Evolutionary conservation across 1,139 yeast genomes (phyloP), one percentile per base, ranked within the genome.

Genomic region (Taphrina sp.): DNA sequence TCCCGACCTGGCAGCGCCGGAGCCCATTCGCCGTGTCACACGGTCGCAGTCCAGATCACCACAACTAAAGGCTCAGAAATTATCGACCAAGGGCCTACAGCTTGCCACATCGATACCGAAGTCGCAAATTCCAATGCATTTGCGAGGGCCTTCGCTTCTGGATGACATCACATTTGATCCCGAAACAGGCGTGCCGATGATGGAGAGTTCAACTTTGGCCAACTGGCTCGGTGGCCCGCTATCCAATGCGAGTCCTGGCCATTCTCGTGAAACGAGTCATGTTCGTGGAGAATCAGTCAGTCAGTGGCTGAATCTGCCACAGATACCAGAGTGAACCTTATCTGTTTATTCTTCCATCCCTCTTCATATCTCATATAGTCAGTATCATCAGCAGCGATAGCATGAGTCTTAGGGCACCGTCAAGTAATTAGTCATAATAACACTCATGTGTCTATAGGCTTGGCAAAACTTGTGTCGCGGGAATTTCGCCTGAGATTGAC

Each of bases 141-240:
- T 49, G 19, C 38, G 54, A 16, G 54, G 54, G 5, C 54, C 54
- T 14, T 38, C 46, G 20, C 22, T 49, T 12, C 14, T 49, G 34
- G 54, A 49, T 19, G 54, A 49, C 10, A 49, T 49, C 46, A 37
- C 54, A 26, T 49, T 49, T 29, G 54, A 49, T 33, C 54, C 54
- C 8, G 37, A 38, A 26, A 49, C 54, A 8, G 54, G 54, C 14
- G 54, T 46, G 22, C 46, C 54, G 7, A 49, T 39, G 54, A 49
- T 49, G 54, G 54, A 49, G 20, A 34, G 46, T 12, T 17, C 44
- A 16, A 46, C 44, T 14, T 34, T 49, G 19, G 44, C 36, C 19
- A 33, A 23, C 3, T 49, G 54, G 54, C 31, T 49, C 19, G 54
- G 54, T 26, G 29, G 44, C 2, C 44, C 52, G 16, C 20, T 37